A percentile compares a stretch with the other conserved stretches of the same genome.
Evolutionary conservation across 169 alveolate species (phyloP).

Genomic region (Plasmodium vinckei): DNA sequence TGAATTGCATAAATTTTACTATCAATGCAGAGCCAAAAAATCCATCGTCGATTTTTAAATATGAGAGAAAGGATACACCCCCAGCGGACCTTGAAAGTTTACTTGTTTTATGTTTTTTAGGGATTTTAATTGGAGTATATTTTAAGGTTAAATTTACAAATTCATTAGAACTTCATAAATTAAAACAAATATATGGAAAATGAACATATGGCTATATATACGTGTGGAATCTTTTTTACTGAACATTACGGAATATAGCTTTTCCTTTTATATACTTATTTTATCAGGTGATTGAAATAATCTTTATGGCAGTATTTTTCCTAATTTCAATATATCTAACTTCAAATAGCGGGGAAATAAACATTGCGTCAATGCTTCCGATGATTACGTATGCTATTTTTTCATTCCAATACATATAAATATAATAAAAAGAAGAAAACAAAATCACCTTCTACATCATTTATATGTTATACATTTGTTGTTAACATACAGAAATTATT

Average conservation of each 20-base stretch:
- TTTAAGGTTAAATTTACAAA: conserved; percentile 20
- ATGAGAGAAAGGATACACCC: conserved; percentile 37
- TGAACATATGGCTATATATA: neutral
- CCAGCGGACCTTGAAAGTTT: conserved; percentile 65
- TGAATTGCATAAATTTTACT: neutral
- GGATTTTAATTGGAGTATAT: conserved; percentile 42
- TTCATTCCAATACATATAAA: neutral
- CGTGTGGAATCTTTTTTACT: neutral
- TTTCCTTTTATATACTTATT: neutral
- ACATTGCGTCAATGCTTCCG: conserved; percentile 30
- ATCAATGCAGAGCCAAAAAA: conserved; percentile 54
- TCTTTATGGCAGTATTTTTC: conserved; percentile 29
- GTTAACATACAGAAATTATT: no score
- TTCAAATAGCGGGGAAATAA: conserved; percentile 54
- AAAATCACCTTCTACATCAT: neutral
- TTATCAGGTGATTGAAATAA: conserved; percentile 38
- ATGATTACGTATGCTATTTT: conserved; percentile 32
- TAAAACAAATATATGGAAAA: neutral
- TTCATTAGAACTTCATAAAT: neutral
- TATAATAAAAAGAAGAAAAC: neutral
- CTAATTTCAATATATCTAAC: conserved; percentile 52
- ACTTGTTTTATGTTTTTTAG: conserved; percentile 54
- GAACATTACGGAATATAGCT: neutral
- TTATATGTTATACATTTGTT: no score
- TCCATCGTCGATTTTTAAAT: conserved; percentile 38